Conservation (phyloP, 257 asterid genomes). For the Perilla frutescens region DNA sequence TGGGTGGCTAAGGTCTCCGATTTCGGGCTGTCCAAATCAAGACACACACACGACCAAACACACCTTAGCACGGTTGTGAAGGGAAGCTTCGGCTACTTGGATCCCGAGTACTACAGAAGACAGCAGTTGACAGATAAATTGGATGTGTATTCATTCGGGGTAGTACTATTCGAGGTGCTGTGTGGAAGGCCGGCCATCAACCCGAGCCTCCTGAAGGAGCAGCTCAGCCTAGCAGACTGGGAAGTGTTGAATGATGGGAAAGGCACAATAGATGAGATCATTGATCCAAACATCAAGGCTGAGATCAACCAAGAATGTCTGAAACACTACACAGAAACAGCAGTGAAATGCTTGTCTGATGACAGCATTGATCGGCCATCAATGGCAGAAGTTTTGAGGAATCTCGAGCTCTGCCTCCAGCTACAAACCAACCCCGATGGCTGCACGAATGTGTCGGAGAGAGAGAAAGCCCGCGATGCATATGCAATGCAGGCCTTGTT, state of each 20-base stretch:
- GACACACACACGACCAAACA: constrained; percentile 51
- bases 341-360: constrained; percentile 65
- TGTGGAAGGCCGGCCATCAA: constrained; percentile 71
- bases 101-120: constrained; percentile 75
- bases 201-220: constrained; percentile 59
- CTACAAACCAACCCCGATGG: constrained; percentile 54
- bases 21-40: constrained; percentile 77
- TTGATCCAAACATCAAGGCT: constrained; percentile 53
- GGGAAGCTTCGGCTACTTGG: constrained; percentile 85
- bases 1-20: constrained; percentile 87
- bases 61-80: constrained; percentile 80
- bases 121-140: constrained; percentile 81
- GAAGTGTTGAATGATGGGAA: constrained; percentile 40
- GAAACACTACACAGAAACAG: constrained; percentile 49
- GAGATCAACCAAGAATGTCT: constrained; percentile 50
- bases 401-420: constrained; percentile 64
- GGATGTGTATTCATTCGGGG: constrained; percentile 82
- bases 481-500: too few relatives aligned
- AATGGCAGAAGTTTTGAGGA: constrained; percentile 76
- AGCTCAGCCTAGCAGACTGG: constrained; percentile 78
- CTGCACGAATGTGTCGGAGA: neutral
- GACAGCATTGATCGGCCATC: constrained; percentile 65
- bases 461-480: too few relatives aligned
- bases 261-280: constrained; percentile 42
- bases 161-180: constrained; percentile 67